Evolutionary conservation across 2,329 filamentous ascomycete genomes (phyloP), one percentile per base, ranked within the genome.

Genomic region (Metarhizium brunneum): DNA sequence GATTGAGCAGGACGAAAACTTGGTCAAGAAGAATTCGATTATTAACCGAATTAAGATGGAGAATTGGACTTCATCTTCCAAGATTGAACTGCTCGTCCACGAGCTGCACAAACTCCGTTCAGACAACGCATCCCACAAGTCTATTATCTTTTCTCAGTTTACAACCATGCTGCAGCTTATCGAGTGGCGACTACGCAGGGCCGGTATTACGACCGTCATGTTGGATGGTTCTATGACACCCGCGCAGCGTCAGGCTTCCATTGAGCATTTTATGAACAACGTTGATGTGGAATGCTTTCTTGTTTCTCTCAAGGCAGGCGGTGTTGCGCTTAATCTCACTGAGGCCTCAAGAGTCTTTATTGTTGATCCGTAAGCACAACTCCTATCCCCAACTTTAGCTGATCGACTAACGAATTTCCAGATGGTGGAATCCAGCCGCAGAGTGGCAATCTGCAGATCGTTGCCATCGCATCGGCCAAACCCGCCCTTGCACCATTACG

Each of bases 341-440:
- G 94, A 99, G 70, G 94, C 94, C 0, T 95, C 90, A 2, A 81
- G 90, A 51, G 94, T 99, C 10, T 97, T 96, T 70, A 96, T 97
- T 58, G 85, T 97, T 57, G 94, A 99, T 65, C 94, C 94, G 78
- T 92, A 83, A 81, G 88, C 86, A 47, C 20, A 25, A 36, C 36
- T 47, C 6, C 40, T 32, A 20, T 45, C 2, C 32, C 25, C 6
- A 40, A 53, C 20, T 6, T 45, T 18, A 6, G n/a, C 18, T 20
- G 16, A 16, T 16, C 6, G 7, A 32, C 62, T 70, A 58, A 74
- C 53, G 4, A 30, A 57, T 11, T 36, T 18, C 59, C 40, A n/a
- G 88, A 63, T 97, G 94, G 94, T 99, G 94, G 94, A 97, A 97
- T 63, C 94, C 94, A n/a, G 92, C 92, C n/a, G 92, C 92, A 0